Percentiles rank a stretch among this genome's conserved stretches.
Conservation (phyloP, 305 asterid genomes). For the Fraxinus albicans region DNA sequence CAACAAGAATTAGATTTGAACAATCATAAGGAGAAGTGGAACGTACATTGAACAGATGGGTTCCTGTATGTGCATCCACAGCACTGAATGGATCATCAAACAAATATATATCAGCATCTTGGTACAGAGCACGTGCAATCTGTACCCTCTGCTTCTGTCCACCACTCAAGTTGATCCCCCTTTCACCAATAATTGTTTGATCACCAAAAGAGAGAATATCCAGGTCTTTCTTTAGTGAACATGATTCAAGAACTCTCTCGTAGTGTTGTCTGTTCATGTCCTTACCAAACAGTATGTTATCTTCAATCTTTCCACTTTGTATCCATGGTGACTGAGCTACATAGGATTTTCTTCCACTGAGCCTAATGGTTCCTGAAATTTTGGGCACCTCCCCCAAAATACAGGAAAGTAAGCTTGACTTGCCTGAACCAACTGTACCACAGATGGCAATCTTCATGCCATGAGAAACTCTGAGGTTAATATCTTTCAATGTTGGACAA, state of each 20-base stretch:
- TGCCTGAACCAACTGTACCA: conserved; percentile 89
- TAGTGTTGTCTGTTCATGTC: conserved; percentile 58
- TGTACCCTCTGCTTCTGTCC: conserved; percentile 93
- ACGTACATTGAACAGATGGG: conserved; percentile 78
- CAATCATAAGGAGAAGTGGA: background rate
- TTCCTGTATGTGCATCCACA: conserved; percentile 95
- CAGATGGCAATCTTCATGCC: conserved; percentile 88
- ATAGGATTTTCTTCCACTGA: conserved; percentile 70
- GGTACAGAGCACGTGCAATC: conserved; percentile 89
- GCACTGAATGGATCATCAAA: conserved; percentile 96
- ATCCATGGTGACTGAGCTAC: conserved; percentile 94
- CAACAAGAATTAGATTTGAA: background rate
- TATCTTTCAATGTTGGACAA: conserved; percentile 48
- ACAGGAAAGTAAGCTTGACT: conserved; percentile 77
- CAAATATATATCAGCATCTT: conserved; percentile 75
- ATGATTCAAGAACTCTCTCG: conserved; percentile 66
- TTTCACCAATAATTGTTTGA: conserved; percentile 79
- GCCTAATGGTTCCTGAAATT: conserved; percentile 56
- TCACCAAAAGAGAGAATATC: conserved; percentile 76
- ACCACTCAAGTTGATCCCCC: conserved; percentile 86
- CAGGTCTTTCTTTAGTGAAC: conserved; percentile 71
- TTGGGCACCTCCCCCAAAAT: conserved; percentile 78
- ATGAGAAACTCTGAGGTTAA: conserved; percentile 45
- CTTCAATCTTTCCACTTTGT: conserved; percentile 85
- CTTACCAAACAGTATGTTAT: conserved; percentile 76